These are phyloP conservation scores for Dianthus caryophyllus DNA, from an alignment of 148 eudicot species.

Conservation along the genomic window DNA sequence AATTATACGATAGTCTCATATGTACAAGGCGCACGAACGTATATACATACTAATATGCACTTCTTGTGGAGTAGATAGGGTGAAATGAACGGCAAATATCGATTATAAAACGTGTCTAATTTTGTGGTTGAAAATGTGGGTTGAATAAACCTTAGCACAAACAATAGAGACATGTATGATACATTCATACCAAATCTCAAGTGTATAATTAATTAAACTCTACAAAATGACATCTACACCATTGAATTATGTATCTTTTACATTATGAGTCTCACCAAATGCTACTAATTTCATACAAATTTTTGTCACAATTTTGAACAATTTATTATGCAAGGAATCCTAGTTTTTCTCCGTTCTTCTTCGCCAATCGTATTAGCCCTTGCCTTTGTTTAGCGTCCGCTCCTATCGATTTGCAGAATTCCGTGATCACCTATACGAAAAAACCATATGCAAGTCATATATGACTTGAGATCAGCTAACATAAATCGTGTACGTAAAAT, in stretches of 20 bases:
- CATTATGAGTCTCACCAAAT: slow-evolving; percentile 6
- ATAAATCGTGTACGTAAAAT: too few relatives aligned
- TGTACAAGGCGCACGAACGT: too few relatives aligned
- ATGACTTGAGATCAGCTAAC: neutral
- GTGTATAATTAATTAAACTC: slow-evolving; percentile 12
- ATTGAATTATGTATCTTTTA: slow-evolving; percentile 20
- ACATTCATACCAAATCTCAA: neutral
- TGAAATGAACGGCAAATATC: neutral
- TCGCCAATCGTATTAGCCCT: slow-evolving; percentile 83
- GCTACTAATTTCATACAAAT: slow-evolving; percentile 3
- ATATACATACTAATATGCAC: too few relatives aligned
- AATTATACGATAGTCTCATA: neutral
- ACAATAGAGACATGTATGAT: neutral
- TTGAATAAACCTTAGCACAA: neutral
- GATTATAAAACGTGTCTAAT: neutral
- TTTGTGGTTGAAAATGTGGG: neutral
- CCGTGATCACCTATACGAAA: slow-evolving; percentile 75
- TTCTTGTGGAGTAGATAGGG: slow-evolving; percentile 1
- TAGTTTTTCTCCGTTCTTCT: slow-evolving; percentile 84
- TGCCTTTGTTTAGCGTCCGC: slow-evolving; percentile 92
- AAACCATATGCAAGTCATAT: neutral
- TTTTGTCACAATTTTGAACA: slow-evolving; percentile 5
- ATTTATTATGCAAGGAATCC: slow-evolving; percentile 66
- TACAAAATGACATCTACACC: slow-evolving; percentile 24
- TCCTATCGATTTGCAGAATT: slow-evolving; percentile 95